These are phyloP conservation scores for Solanum aculeatissimum DNA, from an alignment of 305 asterid species.

Conservation along the genomic window DNA sequence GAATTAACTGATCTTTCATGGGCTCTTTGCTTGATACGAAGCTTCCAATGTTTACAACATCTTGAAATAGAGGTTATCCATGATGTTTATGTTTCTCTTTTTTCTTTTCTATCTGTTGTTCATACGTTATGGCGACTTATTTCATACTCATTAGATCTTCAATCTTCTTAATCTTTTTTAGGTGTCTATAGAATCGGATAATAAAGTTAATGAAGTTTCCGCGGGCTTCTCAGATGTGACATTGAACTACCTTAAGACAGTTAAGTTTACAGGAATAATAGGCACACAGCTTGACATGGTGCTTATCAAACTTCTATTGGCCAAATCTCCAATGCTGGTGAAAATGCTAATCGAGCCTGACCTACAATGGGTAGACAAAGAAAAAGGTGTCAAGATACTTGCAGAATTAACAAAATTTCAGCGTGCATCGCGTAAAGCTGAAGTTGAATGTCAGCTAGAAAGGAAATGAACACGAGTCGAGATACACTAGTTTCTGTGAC, in stretches of 20 bases:
- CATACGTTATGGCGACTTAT: neutral
- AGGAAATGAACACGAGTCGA: neutral
- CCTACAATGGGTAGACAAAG: neutral
- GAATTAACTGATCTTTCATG: constrained; percentile 1
- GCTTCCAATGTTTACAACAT: constrained; percentile 9
- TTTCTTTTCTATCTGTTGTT: neutral
- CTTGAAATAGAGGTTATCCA: constrained; percentile 2
- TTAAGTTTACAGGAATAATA: neutral
- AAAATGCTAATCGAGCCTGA: neutral
- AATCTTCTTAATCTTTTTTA: neutral
- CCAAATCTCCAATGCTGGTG: neutral
- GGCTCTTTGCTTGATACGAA: constrained; percentile 10
- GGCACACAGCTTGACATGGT: neutral
- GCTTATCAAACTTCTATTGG: neutral
- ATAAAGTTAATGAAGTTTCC: neutral
- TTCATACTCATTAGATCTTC: neutral
- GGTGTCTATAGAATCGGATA: neutral
- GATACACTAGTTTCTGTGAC: neutral
- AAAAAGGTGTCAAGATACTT: neutral
- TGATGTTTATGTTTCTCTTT: neutral
- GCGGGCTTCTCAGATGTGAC: neutral
- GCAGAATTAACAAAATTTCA: neutral
- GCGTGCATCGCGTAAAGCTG: neutral
- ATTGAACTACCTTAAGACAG: neutral
- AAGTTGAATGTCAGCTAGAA: neutral